These are phyloP conservation scores for Penicillium canescens DNA, from an alignment of 495 filamentous ascomycete genomes.

Conservation along the genomic window DNA sequence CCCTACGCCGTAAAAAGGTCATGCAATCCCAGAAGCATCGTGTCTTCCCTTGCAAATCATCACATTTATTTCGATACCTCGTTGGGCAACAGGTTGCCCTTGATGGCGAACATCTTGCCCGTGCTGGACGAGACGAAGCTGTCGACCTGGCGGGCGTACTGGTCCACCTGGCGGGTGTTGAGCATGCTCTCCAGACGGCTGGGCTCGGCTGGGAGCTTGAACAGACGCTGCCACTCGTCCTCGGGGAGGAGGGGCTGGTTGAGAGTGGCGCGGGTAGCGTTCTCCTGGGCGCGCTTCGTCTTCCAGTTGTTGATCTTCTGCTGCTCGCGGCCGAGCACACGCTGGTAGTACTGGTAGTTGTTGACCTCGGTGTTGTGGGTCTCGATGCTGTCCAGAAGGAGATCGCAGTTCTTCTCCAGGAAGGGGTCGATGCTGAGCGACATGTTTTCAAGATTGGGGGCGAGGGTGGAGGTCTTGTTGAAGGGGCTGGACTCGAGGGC, in stretches of 20 bases:
- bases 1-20: conserved; percentile 54
- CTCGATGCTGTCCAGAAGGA: conserved; percentile 94
- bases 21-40: conserved; percentile 46
- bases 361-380: conserved; percentile 97
- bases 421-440: conserved; percentile 95
- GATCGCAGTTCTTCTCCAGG: conserved; percentile 97
- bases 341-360: conserved; percentile 98
- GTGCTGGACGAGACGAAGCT: conserved; percentile 90
- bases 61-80: conserved; percentile 44
- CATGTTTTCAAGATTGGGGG: conserved; percentile 84
- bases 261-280: conserved; percentile 74
- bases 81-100: conserved; percentile 62
- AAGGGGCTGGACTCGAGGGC: conserved; percentile 60
- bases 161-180: conserved; percentile 93
- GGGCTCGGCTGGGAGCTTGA: conserved; percentile 95
- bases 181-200: conserved; percentile 88
- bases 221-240: conserved; percentile 96
- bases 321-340: conserved; percentile 93
- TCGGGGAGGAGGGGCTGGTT: conserved; percentile 90
- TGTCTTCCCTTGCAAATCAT: conserved; percentile 22
- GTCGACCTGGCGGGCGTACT: conserved; percentile 96
- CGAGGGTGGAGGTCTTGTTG: conserved; percentile 58
- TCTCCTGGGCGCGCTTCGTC: conserved; percentile 92
- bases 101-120: conserved; percentile 97
- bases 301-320: conserved; percentile 96